phyloP scores from a whole-genome alignment of 2,329 filamentous ascomycete genomes.

The Arthrinium puccinioides region DNA sequence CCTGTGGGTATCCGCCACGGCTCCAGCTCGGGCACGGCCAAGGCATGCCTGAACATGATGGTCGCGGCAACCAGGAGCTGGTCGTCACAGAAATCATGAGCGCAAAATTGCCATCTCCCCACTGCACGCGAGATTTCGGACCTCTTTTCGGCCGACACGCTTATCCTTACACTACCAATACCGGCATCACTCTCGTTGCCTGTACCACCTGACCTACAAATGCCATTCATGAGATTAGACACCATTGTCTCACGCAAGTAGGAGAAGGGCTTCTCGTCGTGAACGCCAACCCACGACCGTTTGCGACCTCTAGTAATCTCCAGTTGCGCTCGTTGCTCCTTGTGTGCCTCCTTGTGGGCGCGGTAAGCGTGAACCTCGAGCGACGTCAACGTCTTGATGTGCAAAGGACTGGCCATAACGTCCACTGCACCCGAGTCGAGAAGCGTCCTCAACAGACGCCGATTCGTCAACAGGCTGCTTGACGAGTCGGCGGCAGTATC shows the following conservation, averaged over 20 bases:
- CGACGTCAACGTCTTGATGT: constrained; percentile 64
- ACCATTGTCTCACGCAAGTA: constrained; percentile 93
- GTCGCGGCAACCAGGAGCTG: constrained; percentile 81
- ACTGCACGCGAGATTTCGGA: constrained; percentile 60
- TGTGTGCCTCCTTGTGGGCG: constrained; percentile 67
- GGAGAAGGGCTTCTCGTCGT: constrained; percentile 78
- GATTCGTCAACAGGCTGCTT: constrained; percentile 29
- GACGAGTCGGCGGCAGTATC: constrained; percentile 16
- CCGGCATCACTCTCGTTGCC: constrained; percentile 54
- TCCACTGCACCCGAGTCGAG: constrained; percentile 83
- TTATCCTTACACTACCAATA: constrained; percentile 58
- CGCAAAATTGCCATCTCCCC: constrained; percentile 80
- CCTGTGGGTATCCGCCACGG: constrained; percentile 73
- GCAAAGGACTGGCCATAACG: constrained; percentile 74
- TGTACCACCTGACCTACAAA: constrained; percentile 64
- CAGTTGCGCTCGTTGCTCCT: constrained; percentile 64
- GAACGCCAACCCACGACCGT: constrained; percentile 84
- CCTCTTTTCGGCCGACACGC: constrained; percentile 59
- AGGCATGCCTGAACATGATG: constrained; percentile 82
- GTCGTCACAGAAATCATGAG: constrained; percentile 83
- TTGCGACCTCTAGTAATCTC: constrained; percentile 71
- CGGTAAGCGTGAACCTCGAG: constrained; percentile 80
- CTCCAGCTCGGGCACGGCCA: constrained; percentile 73
- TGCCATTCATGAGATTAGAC: constrained; percentile 80
- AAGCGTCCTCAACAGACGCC: constrained; percentile 56